Conservation (phyloP, 2,329 filamentous ascomycete species). For the Chrysosporium queenslandicum region DNA sequence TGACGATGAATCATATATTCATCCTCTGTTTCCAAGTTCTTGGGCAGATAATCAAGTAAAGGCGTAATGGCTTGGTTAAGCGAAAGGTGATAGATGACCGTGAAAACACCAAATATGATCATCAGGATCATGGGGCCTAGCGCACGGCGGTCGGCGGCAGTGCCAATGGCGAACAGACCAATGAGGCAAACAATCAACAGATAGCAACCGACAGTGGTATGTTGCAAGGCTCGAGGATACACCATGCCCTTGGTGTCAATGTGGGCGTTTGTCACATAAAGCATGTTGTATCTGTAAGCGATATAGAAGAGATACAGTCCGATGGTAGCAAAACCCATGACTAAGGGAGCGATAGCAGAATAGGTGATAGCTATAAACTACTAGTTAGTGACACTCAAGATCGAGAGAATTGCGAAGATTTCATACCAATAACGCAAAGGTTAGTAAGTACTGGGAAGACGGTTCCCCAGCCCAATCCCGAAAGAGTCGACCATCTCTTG, state of each 20-base stretch:
- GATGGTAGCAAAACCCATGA: conserved; percentile 69
- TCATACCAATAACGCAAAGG: conserved; percentile 65
- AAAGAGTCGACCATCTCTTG: conserved; percentile 62
- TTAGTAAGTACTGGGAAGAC: conserved; percentile 73
- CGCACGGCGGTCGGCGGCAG: conserved; percentile 51
- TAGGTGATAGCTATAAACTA: conserved; percentile 66
- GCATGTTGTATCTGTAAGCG: conserved; percentile 80
- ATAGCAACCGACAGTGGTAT: conserved; percentile 75
- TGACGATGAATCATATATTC: conserved; percentile 28
- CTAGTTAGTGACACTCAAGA: neutral
- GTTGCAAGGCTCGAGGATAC: conserved; percentile 78
- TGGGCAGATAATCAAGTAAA: conserved; percentile 67
- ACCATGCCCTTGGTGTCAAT: conserved; percentile 82
- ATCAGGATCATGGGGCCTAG: conserved; percentile 64
- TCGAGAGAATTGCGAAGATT: neutral
- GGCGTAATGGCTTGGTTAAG: conserved; percentile 65
- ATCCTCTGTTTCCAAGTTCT: conserved; percentile 55
- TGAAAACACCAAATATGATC: conserved; percentile 65
- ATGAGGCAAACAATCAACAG: conserved; percentile 73
- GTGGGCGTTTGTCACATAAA: conserved; percentile 72
- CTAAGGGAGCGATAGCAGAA: conserved; percentile 73
- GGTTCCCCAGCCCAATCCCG: conserved; percentile 72
- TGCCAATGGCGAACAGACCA: conserved; percentile 66
- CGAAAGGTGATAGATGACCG: conserved; percentile 61
- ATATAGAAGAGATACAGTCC: conserved; percentile 75